Percentiles rank a stretch among this genome's conserved stretches.
Evolutionary conservation across 768 basidiomycete genomes (phyloP).

Genomic region (Russula olivacea): DNA sequence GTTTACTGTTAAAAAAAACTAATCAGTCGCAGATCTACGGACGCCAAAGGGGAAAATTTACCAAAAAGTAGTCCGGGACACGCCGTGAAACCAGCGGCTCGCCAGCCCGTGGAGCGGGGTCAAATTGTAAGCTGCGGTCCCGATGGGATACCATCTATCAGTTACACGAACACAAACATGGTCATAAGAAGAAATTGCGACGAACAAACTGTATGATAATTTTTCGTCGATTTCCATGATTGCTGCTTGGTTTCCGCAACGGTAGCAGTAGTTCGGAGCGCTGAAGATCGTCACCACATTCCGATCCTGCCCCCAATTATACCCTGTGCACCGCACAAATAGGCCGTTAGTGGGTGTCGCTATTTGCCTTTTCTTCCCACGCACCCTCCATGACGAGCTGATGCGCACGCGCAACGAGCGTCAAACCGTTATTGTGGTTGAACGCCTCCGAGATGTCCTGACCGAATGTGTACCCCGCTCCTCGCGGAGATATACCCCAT

Average conservation of each 20-base stretch:
- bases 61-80: constrained; percentile 92
- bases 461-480: constrained; percentile 98
- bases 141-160: background rate
- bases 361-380: constrained; percentile 28
- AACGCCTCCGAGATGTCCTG: constrained; percentile 99
- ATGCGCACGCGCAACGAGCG: constrained; percentile 90
- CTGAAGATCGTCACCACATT: constrained; percentile 99
- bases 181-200: constrained; percentile 24
- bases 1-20: constrained; percentile 15
- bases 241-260: constrained; percentile 98
- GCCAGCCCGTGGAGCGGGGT: constrained; percentile 97
- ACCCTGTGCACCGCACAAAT: constrained; percentile 41
- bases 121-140: constrained; percentile 86
- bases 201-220: constrained; percentile 88
- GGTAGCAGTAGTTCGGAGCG: constrained; percentile 99
- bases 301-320: constrained; percentile 98
- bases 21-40: background rate
- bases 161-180: constrained; percentile 16
- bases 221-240: constrained; percentile 99
- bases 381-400: constrained; percentile 95
- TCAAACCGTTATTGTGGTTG: constrained; percentile 98
- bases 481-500: constrained; percentile 98
- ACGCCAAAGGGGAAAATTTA: constrained; percentile 35
- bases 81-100: constrained; percentile 96
- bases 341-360: background rate